Conservation (phyloP, 768 basidiomycete species). For the Lactarius hengduanensis region DNA sequence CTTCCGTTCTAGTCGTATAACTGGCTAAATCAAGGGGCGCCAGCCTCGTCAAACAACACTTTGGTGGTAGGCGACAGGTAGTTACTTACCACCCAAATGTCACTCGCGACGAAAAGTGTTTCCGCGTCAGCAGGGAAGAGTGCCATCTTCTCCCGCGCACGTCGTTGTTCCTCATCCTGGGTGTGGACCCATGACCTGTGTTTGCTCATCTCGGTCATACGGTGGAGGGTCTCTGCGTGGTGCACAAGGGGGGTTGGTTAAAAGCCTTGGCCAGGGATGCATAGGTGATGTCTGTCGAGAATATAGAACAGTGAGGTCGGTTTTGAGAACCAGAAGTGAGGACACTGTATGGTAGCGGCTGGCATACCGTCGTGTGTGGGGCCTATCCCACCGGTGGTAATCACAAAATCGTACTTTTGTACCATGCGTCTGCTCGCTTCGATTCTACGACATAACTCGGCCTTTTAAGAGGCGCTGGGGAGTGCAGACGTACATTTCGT, state of each 20-base stretch:
- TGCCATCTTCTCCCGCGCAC: constrained; percentile 85
- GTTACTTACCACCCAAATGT: constrained; percentile 80
- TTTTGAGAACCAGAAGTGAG: neutral
- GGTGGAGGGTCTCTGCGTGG: constrained; percentile 71
- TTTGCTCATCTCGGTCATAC: constrained; percentile 65
- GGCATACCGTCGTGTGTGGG: constrained; percentile 82
- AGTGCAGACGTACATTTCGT: constrained; percentile 68
- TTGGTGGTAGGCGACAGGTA: neutral
- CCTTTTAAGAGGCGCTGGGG: neutral
- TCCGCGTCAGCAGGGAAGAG: constrained; percentile 80
- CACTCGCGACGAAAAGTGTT: constrained; percentile 71
- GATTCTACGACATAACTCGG: constrained; percentile 45
- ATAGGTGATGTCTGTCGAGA: constrained; percentile 77
- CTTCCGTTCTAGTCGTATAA: constrained; percentile 81
- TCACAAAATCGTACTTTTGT: constrained; percentile 80
- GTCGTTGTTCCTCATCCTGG: constrained; percentile 72
- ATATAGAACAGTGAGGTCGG: neutral
- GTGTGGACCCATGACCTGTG: constrained; percentile 54
- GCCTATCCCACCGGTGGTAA: constrained; percentile 90
- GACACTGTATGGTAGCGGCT: neutral
- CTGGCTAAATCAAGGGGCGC: constrained; percentile 55
- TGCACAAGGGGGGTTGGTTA: constrained; percentile 61
- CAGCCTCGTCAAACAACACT: neutral
- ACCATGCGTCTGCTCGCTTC: constrained; percentile 86
- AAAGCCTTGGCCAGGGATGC: constrained; percentile 86